Percentiles rank a stretch among this genome's conserved stretches.
Conservation (phyloP, 148 eudicot genomes). For the Cornus suecica region DNA sequence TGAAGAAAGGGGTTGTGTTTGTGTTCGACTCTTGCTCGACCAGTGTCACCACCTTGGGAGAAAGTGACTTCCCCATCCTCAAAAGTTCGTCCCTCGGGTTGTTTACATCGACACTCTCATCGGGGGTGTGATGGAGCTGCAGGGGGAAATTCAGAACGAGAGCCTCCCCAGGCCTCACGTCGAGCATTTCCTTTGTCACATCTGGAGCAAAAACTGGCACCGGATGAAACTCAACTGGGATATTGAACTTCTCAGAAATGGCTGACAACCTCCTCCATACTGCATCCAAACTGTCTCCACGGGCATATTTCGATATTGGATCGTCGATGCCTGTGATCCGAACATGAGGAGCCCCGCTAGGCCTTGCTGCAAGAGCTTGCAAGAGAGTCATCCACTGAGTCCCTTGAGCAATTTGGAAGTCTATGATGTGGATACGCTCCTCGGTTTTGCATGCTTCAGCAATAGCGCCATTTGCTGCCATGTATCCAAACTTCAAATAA, state of each 20-base stretch:
- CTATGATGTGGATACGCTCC: conserved; percentile 73
- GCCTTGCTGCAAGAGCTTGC: conserved; percentile 84
- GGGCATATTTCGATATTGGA: conserved; percentile 66
- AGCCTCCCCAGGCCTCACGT: conserved; percentile 70
- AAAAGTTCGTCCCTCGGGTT: conserved; percentile 80
- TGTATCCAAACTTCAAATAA: conserved; percentile 81
- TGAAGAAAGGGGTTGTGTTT: conserved; percentile 73
- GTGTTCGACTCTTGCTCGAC: conserved; percentile 96
- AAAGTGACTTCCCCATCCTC: conserved; percentile 67
- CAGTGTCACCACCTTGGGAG: conserved; percentile 73
- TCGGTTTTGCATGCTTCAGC: conserved; percentile 83
- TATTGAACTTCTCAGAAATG: conserved; percentile 56
- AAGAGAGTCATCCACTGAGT: conserved; percentile 91
- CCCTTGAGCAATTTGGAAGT: conserved; percentile 85
- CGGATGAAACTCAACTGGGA: conserved; percentile 67
- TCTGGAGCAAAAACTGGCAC: conserved; percentile 64
- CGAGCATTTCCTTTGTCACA: conserved; percentile 64
- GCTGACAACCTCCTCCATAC: conserved; percentile 53
- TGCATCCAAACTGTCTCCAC: conserved; percentile 61
- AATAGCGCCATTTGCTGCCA: conserved; percentile 93
- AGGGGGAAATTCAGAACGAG: conserved; percentile 85
- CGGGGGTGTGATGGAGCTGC: conserved; percentile 90
- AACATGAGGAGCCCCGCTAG: conserved; percentile 73
- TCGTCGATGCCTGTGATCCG: conserved; percentile 91
- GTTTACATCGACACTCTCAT: conserved; percentile 82